Percentiles rank a stretch among this genome's conserved stretches.
Conservation (phyloP, 179 eudicot genomes). For the Beta macrorhiza region DNA sequence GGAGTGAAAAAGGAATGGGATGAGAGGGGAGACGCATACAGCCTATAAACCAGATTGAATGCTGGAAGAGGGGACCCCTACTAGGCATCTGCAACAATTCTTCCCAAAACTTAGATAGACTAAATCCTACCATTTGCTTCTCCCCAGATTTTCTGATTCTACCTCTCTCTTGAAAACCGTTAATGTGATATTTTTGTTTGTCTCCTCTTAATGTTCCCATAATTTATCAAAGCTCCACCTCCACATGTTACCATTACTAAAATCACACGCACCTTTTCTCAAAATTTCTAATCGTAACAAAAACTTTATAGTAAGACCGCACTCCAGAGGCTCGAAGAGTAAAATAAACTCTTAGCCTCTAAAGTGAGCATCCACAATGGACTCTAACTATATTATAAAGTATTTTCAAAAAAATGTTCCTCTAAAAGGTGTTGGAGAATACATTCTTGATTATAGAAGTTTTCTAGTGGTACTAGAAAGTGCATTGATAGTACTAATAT, state of each 20-base stretch:
- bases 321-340: neutral
- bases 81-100: neutral
- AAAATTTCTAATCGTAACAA: neutral
- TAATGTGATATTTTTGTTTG: neutral
- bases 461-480: no score
- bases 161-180: conserved; percentile 4
- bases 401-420: no score
- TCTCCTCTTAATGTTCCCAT: neutral
- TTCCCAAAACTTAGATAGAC: neutral
- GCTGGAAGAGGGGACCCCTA: neutral
- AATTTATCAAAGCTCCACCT: neutral
- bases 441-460: no score
- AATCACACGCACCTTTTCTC: neutral
- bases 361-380: no score
- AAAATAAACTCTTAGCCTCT: no score
- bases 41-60: neutral
- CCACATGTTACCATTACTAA: neutral
- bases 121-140: neutral
- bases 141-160: neutral
- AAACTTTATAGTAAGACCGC: neutral
- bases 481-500: no score
- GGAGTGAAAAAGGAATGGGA: neutral
- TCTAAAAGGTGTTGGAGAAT: no score
- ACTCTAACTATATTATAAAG: no score
- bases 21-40: neutral